Evolutionary conservation across 805 yeast genomes (phyloP).

Genomic region (Yarrowia phangngaensis): DNA sequence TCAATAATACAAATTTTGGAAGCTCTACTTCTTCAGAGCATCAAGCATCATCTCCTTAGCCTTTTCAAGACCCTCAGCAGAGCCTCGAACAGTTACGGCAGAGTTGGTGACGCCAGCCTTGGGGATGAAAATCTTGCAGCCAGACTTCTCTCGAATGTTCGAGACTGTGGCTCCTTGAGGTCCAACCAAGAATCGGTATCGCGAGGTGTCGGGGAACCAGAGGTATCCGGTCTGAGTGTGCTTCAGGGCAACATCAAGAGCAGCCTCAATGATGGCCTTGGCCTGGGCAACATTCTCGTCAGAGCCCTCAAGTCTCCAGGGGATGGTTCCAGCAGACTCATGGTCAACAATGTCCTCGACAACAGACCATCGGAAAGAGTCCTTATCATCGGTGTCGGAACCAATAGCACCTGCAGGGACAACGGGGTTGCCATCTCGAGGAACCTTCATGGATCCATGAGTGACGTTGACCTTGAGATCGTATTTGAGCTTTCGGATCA

Average conservation of each 20-base stretch:
- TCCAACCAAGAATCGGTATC: slow-evolving; percentile 67
- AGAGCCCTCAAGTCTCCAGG: slow-evolving; percentile 61
- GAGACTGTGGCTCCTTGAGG: slow-evolving; percentile 68
- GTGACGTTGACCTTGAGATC: slow-evolving; percentile 56
- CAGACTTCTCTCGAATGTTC: slow-evolving; percentile 55
- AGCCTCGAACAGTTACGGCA: slow-evolving; percentile 59
- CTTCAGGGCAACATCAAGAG: slow-evolving; percentile 47
- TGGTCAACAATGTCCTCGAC: slow-evolving; percentile 38
- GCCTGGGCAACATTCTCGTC: slow-evolving; percentile 52
- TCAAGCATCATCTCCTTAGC: slow-evolving; percentile 45
- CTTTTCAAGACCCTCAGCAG: slow-evolving; percentile 50
- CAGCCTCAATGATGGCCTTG: slow-evolving; percentile 48
- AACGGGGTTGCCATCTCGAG: slow-evolving; percentile 47
- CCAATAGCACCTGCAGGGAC: slow-evolving; percentile 45
- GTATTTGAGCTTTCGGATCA: slow-evolving; percentile 51
- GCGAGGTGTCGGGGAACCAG: slow-evolving; percentile 51
- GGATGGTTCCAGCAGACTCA: slow-evolving; percentile 33
- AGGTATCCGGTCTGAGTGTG: slow-evolving; percentile 58
- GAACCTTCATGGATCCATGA: slow-evolving; percentile 28
- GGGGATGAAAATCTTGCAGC: slow-evolving; percentile 61
- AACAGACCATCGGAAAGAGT: slow-evolving; percentile 47
- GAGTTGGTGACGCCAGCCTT: slow-evolving; percentile 47
- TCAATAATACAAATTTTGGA: slow-evolving; percentile 7
- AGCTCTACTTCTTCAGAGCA: slow-evolving; percentile 30
- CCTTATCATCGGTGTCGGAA: slow-evolving; percentile 40